phyloP scores from a whole-genome alignment of 352 stramenopile species.

The Thalassiosira exigua region DNA sequence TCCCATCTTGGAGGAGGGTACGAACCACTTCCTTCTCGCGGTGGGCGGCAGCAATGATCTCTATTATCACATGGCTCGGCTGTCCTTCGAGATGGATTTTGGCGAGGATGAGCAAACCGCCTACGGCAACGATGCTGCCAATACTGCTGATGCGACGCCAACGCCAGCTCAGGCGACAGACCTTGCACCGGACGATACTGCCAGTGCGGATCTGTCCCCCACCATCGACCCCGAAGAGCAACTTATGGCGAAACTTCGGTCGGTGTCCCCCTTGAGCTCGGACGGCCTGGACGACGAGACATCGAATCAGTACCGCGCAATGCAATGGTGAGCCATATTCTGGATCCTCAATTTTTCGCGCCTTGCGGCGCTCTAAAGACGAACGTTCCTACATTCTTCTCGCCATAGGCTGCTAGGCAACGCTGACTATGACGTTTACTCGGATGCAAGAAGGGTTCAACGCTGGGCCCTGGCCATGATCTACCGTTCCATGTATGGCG shows the following conservation, averaged over 20 bases:
- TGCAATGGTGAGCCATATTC: conserved; percentile 48
- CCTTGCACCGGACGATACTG: too few species aligned
- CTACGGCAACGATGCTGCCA: too few species aligned
- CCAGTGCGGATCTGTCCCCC: too few species aligned
- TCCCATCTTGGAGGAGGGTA: conserved; percentile 14
- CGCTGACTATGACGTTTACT: conserved; percentile 17
- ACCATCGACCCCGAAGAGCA: neutral
- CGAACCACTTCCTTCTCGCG: conserved; percentile 22
- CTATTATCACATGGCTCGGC: conserved; percentile 11
- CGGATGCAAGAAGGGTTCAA: conserved; percentile 39
- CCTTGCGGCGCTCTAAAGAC: neutral
- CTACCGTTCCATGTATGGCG: conserved; percentile 44
- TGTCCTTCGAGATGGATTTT: conserved; percentile 25
- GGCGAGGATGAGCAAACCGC: too few species aligned
- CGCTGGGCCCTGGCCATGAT: conserved; percentile 46
- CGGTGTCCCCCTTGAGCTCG: conserved; percentile 37
- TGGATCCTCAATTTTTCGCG: too few species aligned
- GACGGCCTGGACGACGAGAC: conserved; percentile 22
- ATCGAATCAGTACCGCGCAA: conserved; percentile 47
- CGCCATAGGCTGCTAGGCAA: conserved; percentile 33
- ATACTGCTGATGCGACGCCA: too few species aligned
- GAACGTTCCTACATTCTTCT: neutral
- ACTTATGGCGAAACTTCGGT: conserved; percentile 11
- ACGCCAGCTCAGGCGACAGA: too few species aligned
- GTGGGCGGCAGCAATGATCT: conserved; percentile 3